Conservation (phyloP, 345 rosid genomes). For the Nephelium lappaceum region DNA sequence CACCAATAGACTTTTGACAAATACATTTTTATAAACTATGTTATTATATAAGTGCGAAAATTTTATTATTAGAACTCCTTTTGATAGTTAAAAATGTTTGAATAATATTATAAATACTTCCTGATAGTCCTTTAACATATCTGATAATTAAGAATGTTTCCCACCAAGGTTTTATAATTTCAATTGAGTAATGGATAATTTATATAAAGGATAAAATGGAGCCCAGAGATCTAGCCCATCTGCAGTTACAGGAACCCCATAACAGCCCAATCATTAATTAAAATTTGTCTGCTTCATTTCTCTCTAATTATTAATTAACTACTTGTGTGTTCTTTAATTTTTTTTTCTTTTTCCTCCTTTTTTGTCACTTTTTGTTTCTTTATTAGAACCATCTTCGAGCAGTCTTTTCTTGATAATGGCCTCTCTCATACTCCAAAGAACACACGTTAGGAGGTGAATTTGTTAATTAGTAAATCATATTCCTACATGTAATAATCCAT, state of each 20-base stretch:
- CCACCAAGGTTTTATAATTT: not conserved
- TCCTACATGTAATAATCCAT: too few relatives aligned
- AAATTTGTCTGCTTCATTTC: not conserved
- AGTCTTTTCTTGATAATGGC: not conserved
- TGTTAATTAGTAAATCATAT: not conserved
- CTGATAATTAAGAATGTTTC: not conserved
- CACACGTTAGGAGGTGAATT: not conserved
- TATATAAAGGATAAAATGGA: conserved; percentile 30
- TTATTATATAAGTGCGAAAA: too few relatives aligned
- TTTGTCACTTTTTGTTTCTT: not conserved
- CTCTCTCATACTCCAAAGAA: conserved; percentile 5
- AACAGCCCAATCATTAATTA: conserved; percentile 15
- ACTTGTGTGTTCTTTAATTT: not conserved
- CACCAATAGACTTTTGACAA: too few relatives aligned
- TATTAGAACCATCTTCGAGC: not conserved
- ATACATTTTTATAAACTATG: too few relatives aligned
- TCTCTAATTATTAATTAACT: not conserved
- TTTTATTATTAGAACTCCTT: too few relatives aligned
- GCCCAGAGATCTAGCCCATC: conserved; percentile 34
- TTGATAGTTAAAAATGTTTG: too few relatives aligned
- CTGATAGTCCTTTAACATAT: not conserved
- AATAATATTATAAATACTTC: too few relatives aligned
- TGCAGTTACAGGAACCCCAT: not conserved
- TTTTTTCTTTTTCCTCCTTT: too few relatives aligned
- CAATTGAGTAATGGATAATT: conserved; percentile 3